Conservation (phyloP, 23 red algal species). For the Gracilariopsis chorda region DNA sequence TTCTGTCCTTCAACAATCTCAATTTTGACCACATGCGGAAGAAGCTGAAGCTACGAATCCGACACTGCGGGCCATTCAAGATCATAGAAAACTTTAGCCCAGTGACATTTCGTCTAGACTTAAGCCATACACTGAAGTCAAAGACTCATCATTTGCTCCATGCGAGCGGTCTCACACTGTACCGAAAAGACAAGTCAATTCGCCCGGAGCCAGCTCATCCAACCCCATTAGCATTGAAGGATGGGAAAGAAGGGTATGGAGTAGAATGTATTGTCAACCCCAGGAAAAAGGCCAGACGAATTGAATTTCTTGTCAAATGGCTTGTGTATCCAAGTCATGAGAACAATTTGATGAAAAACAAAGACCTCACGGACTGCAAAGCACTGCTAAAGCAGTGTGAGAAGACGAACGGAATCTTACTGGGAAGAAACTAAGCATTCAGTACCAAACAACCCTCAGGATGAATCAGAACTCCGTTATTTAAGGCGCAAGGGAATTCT, state of each 20-base stretch:
- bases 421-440: too few relatives aligned
- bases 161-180: too few relatives aligned
- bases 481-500: too few relatives aligned
- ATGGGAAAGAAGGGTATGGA: background rate
- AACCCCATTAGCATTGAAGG: background rate
- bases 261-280: slow-evolving; percentile 4
- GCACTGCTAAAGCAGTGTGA: background rate
- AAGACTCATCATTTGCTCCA: too few relatives aligned
- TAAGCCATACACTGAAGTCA: too few relatives aligned
- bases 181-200: too few relatives aligned
- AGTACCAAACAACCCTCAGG: too few relatives aligned
- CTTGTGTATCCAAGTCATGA: background rate
- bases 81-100: background rate
- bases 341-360: background rate
- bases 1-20: background rate
- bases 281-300: background rate
- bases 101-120: background rate
- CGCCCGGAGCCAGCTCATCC: background rate
- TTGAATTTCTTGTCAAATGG: background rate
- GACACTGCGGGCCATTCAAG: slow-evolving; percentile 9
- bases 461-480: too few relatives aligned
- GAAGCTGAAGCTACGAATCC: background rate
- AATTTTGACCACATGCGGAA: background rate
- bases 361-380: background rate
- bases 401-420: too few relatives aligned